Base-by-base conservation (phyloP, 2,329 filamentous ascomycete genomes). In the Fusarium sp. region DNA sequence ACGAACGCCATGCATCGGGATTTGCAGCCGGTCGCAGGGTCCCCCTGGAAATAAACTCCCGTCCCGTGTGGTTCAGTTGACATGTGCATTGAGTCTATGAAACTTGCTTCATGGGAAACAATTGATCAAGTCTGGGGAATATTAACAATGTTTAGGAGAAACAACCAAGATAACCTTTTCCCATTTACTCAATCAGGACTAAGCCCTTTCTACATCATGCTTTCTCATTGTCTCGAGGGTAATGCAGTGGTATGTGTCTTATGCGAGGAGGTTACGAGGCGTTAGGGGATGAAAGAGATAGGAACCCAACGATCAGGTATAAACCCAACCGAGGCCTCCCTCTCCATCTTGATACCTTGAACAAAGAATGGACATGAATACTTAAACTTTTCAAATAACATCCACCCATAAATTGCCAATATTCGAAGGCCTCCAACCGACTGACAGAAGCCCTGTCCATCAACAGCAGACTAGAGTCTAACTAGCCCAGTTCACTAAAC, bases 1-100 rank as follows among this genome's bases (percentile, higher is more conserved):
- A 61, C 54, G 45, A 55, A 47, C 47, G 64, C 63, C 55, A 61
- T 69, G 67, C 52, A 37, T 54, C 57, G 67, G 62, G 62, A 63
- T 67, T 55, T 52, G 42, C 67, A 67, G 48, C 67, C 49, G 64
- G 59, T 66, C 47, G 48, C 56, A 71, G 68, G 68, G 68, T 56
- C 55, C 56, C 68, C 68, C 68, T 57, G 57, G 68, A 53, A 60
- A 30, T 66, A 45, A 66, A 32, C 55, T 30, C 22, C 45, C 45
- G 51, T 61, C 44, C 55, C 22, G 30, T 29, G n/a, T 34, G n/a
- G 13, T 52, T 29, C 41, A 52, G 41, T 57, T 56, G 65, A 61
- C 52, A 53, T 69, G 52, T 48, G 68, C 62, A 45, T 67, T 56
- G 25, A 63, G 37, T 65, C 24, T 46, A 30, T 30, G 47, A 53